These are phyloP conservation scores for Hypoxylon sp. DNA, from an alignment of 2,329 filamentous ascomycete genomes.

Conservation along the genomic window DNA sequence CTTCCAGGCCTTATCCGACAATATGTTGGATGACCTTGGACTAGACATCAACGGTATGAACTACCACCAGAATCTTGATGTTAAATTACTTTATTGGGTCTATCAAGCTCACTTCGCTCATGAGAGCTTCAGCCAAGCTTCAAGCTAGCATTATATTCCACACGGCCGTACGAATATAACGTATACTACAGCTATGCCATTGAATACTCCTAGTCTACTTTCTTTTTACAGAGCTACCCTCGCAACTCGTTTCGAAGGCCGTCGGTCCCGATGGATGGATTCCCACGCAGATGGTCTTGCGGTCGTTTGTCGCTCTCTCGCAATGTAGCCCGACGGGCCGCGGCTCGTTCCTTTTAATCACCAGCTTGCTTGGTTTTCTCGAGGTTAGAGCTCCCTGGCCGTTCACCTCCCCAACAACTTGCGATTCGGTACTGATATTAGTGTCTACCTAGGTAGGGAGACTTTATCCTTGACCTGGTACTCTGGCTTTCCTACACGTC, in stretches of 20 bases:
- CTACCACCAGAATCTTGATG: slow-evolving; percentile 34
- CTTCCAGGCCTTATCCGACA: slow-evolving; percentile 65
- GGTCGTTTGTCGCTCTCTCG: slow-evolving; percentile 43
- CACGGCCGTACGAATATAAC: not conserved
- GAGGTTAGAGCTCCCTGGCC: slow-evolving; percentile 31
- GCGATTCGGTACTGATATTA: slow-evolving; percentile 9
- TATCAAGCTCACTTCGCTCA: not conserved
- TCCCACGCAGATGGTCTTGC: slow-evolving; percentile 45
- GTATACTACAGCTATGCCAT: slow-evolving; percentile 60
- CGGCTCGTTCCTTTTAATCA: slow-evolving; percentile 39
- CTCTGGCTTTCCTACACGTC: slow-evolving; percentile 48
- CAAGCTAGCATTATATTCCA: not conserved
- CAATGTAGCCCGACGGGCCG: slow-evolving; percentile 40
- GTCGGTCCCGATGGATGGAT: slow-evolving; percentile 46
- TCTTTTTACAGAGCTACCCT: slow-evolving; percentile 65
- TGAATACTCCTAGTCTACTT: slow-evolving; percentile 63
- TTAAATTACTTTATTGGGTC: slow-evolving; percentile 20
- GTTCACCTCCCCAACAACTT: not conserved
- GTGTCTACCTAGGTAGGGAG: slow-evolving; percentile 42
- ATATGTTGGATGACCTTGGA: slow-evolving; percentile 63
- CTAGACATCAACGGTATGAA: slow-evolving; percentile 53
- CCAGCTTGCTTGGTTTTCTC: slow-evolving; percentile 40
- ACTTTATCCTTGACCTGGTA: slow-evolving; percentile 47
- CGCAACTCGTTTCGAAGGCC: slow-evolving; percentile 66
- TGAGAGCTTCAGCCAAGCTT: not conserved